Evolutionary conservation across 257 asterid species (phyloP).

Genomic region (Rehmannia glutinosa): DNA sequence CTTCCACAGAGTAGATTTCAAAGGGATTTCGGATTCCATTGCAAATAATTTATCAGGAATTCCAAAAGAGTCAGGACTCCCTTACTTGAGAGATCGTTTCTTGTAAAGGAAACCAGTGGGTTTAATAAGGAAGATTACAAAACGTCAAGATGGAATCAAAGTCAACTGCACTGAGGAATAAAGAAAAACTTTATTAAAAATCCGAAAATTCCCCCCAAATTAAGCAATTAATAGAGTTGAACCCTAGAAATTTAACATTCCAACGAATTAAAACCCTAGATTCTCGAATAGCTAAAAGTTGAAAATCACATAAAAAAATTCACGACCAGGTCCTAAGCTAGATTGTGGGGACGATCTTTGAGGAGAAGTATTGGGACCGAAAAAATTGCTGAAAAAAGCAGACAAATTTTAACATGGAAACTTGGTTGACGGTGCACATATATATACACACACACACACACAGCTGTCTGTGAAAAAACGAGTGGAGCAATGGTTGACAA

Average conservation of each 20-base stretch:
- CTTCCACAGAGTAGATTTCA: conserved; percentile 56
- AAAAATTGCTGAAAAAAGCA: not conserved
- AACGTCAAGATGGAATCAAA: not conserved
- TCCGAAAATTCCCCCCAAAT: not conserved
- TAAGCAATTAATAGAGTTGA: not conserved
- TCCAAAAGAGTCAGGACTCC: not conserved
- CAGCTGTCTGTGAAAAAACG: not conserved
- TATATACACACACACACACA: not conserved
- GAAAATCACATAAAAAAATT: conserved; percentile 17
- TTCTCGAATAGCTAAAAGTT: not conserved
- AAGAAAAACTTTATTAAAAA: no score
- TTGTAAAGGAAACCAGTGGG: not conserved
- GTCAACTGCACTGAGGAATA: conserved; percentile 9
- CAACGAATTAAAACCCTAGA: not conserved
- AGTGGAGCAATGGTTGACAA: conserved; percentile 26
- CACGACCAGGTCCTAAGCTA: not conserved
- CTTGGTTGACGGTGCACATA: not conserved
- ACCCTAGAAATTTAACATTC: not conserved
- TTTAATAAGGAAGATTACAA: not conserved
- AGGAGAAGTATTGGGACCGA: not conserved
- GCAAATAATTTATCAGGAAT: not conserved
- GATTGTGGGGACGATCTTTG: conserved; percentile 1
- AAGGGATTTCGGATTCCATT: conserved; percentile 58
- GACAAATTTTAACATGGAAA: not conserved
- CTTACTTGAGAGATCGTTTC: no score